Evolutionary conservation across 2,329 filamentous ascomycete species (phyloP).

Genomic region (Ilyonectria sp.): DNA sequence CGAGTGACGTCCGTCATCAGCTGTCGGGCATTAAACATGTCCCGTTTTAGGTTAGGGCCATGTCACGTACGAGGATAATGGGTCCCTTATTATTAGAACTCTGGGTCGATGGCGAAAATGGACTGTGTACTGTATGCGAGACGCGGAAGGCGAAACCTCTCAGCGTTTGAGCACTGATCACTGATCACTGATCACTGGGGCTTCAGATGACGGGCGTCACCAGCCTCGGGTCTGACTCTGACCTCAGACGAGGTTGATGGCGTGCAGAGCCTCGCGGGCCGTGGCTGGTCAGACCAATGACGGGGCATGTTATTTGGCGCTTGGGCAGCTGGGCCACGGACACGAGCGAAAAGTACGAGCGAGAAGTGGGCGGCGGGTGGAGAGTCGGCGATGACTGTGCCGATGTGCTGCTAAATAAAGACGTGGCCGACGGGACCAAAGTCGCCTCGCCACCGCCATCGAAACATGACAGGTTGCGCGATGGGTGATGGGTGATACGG

Average conservation of each 20-base stretch:
- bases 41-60: conserved; percentile 15
- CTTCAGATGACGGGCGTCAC: conserved; percentile 26
- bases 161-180: conserved; percentile 1
- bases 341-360: background rate
- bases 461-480: conserved; percentile 5
- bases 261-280: conserved; percentile 16
- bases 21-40: conserved; percentile 4
- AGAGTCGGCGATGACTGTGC: conserved; percentile 21
- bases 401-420: conserved; percentile 29
- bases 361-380: conserved; percentile 7
- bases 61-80: conserved; percentile 6
- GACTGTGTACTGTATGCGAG: background rate
- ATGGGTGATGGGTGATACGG: background rate
- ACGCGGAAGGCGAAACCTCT: conserved; percentile 7
- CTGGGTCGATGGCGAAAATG: background rate
- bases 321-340: background rate
- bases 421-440: conserved; percentile 8
- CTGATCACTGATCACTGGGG: background rate
- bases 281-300: conserved; percentile 7
- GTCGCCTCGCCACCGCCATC: conserved; percentile 15
- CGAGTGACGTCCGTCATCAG: conserved; percentile 12
- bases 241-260: conserved; percentile 24
- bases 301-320: background rate
- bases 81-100: conserved; percentile 10
- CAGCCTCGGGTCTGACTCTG: conserved; percentile 24